phyloP scores from a whole-genome alignment of 1,284 basidiomycete genomes.

The Pyrrhoderma lamaoense region DNA sequence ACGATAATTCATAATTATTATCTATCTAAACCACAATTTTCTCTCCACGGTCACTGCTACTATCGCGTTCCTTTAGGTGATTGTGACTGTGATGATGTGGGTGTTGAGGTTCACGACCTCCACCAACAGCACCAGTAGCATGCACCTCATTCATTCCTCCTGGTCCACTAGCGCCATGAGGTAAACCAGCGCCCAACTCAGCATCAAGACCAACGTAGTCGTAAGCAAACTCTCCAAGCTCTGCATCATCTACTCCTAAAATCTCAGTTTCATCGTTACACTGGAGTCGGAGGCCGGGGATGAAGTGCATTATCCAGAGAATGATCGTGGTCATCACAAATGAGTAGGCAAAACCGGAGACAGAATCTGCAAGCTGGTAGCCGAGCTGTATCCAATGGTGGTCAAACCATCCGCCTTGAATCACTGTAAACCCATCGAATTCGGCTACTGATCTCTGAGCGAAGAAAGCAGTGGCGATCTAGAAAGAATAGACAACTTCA shows the following conservation, averaged over 20 bases:
- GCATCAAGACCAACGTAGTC: constrained; percentile 77
- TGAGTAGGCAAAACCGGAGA: constrained; percentile 69
- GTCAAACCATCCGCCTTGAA: constrained; percentile 89
- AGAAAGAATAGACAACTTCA: constrained; percentile 24
- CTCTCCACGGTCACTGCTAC: constrained; percentile 8
- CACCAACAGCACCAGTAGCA: constrained; percentile 19
- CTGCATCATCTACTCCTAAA: constrained; percentile 87
- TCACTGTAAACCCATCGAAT: constrained; percentile 72
- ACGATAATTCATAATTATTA: no score
- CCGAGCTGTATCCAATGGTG: constrained; percentile 79
- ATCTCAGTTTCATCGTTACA: constrained; percentile 81
- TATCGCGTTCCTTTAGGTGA: not conserved
- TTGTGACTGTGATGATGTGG: constrained; percentile 14
- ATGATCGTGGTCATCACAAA: constrained; percentile 84
- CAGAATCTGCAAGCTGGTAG: constrained; percentile 81
- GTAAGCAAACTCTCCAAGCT: constrained; percentile 93
- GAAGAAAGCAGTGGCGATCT: constrained; percentile 79
- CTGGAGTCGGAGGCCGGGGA: constrained; percentile 80
- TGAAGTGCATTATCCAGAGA: constrained; percentile 88
- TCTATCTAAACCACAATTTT: constrained; percentile 2
- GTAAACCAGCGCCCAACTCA: constrained; percentile 32
- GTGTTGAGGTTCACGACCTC: constrained; percentile 24
- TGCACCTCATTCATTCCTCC: constrained; percentile 17
- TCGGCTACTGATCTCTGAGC: constrained; percentile 79
- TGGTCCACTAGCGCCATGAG: constrained; percentile 18